Evolutionary conservation across 1,139 yeast genomes (phyloP).

Genomic region (Candida sp.): DNA sequence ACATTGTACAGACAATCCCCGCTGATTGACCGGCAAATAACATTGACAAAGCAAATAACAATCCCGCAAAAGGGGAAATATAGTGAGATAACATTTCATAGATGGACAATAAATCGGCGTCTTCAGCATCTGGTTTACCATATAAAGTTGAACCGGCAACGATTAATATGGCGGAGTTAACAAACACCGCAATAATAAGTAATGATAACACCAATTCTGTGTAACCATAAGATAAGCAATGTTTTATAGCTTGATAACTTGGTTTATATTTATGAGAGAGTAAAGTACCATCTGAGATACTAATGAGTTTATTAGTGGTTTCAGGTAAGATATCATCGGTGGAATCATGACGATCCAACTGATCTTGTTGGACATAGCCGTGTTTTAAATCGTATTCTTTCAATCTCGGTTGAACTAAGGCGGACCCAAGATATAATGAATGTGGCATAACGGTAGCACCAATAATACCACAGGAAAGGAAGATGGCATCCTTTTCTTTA

Average conservation of each 20-base stretch:
- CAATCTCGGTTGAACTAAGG: slow-evolving; percentile 70
- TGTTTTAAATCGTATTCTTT: slow-evolving; percentile 59
- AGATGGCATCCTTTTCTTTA: slow-evolving; percentile 55
- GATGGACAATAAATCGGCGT: slow-evolving; percentile 75
- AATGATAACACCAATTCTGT: slow-evolving; percentile 63
- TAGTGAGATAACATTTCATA: slow-evolving; percentile 59
- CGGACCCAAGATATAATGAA: slow-evolving; percentile 70
- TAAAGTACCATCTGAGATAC: slow-evolving; percentile 34
- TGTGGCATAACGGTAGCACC: slow-evolving; percentile 90
- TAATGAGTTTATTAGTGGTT: slow-evolving; percentile 10
- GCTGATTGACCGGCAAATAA: slow-evolving; percentile 79
- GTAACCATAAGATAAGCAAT: slow-evolving; percentile 63
- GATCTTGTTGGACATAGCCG: slow-evolving; percentile 21
- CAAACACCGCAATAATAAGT: slow-evolving; percentile 70
- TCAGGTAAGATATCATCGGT: slow-evolving; percentile 7
- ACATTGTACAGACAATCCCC: slow-evolving; percentile 77
- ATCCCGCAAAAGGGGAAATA: slow-evolving; percentile 68
- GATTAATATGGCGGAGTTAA: slow-evolving; percentile 68
- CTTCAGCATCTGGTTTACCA: slow-evolving; percentile 58
- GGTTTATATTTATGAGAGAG: slow-evolving; percentile 51
- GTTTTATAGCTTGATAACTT: slow-evolving; percentile 61
- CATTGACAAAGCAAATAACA: slow-evolving; percentile 70
- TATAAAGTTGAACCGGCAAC: slow-evolving; percentile 71
- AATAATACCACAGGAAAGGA: slow-evolving; percentile 67
- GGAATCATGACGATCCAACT: neutral